A percentile compares a stretch with the other conserved stretches of the same genome.
Evolutionary conservation across 257 asterid genomes (phyloP).

Genomic region (Penstemon davidsonii): DNA sequence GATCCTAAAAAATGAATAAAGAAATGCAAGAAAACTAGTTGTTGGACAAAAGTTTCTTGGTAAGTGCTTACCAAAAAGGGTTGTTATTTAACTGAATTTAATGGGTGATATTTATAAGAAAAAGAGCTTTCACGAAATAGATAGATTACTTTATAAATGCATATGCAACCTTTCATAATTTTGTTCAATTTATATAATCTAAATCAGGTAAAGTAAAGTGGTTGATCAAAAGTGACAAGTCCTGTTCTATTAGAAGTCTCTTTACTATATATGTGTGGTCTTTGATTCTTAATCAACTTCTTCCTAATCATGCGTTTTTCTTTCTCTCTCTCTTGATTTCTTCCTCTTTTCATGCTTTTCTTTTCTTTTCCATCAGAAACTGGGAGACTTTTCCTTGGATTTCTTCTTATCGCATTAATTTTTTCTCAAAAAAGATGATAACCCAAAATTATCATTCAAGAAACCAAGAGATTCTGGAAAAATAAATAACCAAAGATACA

Average conservation of each 20-base stretch:
- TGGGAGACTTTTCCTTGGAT: not conserved
- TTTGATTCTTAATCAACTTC: conserved; percentile 23
- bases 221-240: not conserved
- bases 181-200: not conserved
- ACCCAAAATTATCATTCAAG: conserved; percentile 23
- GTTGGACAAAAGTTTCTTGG: not conserved
- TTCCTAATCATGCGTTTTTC: conserved; percentile 3
- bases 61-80: not conserved
- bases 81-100: too few species aligned
- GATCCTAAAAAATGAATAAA: too few species aligned
- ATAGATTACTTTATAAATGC: not conserved
- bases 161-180: not conserved
- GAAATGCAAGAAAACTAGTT: too few species aligned
- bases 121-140: not conserved
- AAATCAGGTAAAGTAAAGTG: not conserved
- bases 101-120: not conserved
- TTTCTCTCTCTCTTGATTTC: not conserved
- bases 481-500: not conserved
- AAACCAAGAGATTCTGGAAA: not conserved
- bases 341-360: not conserved
- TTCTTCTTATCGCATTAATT: conserved; percentile 8
- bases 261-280: conserved; percentile 16
- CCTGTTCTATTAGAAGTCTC: not conserved
- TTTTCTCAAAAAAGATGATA: conserved; percentile 9
- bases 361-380: conserved; percentile 3